Evolutionary conservation across 345 rosid genomes (phyloP), one percentile per base, ranked within the genome.

Genomic region (Viola odorata): DNA sequence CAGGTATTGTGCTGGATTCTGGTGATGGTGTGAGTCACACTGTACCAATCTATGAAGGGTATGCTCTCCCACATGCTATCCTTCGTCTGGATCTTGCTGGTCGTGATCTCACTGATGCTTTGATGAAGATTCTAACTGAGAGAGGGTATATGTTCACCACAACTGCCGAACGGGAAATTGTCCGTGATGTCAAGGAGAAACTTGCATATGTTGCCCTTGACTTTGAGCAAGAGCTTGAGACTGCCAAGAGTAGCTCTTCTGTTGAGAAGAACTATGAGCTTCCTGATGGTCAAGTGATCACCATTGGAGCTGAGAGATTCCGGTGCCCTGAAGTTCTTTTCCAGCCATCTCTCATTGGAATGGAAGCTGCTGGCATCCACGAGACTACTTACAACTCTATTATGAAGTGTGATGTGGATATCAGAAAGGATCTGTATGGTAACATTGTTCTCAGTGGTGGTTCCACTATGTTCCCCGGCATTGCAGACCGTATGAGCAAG

Each of bases 141-240:
- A 65, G 75, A 38, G 75, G 75, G 32, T 70, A 70, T 57, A 51
- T 59, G 60, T 70, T 70, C 65, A 70, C 75, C 57, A 70, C 75
- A 39, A 70, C 74, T 8, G 74, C 75, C 15, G 75, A 70, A 47
- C 75, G 75, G 65, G 75, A 70, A 70, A 70, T 70, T 64, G 75
- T 70, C 52, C 68, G 75, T 60, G 75, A 70, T 62, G 64, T 70
- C 69, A 70, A 70, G 61, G 75, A 70, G 59, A 70, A 70, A 37
- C 75, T 70, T 12, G 66, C 75, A 8, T 64, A 70, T 41, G 68
- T 70, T 39, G 75, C 75, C 15, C 69, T 70, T 40, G 75, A 70
- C 23, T 70, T 58, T 32, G 74, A 70, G 55, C 73, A 58, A 12
- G 73, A 69, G 44, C 63, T 69, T 3, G 73, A 69, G 54, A 63